A percentile compares a stretch with the other conserved stretches of the same genome.
Evolutionary conservation across 495 filamentous ascomycete species (phyloP).

Genomic region (Xylaria cubensis): DNA sequence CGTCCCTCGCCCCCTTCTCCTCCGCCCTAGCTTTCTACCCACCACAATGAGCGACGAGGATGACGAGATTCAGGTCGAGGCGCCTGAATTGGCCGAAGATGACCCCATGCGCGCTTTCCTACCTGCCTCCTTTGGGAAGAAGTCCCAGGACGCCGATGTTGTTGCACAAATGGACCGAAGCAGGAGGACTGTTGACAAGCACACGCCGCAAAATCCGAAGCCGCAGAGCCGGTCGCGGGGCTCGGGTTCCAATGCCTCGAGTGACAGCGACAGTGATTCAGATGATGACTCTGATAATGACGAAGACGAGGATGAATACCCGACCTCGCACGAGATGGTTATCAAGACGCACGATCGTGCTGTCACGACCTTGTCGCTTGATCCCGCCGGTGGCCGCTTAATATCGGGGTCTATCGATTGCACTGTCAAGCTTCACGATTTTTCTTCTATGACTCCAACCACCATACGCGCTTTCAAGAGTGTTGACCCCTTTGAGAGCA

Average conservation of each 20-base stretch:
- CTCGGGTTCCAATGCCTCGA: slow-evolving; percentile 50
- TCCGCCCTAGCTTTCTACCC: background rate
- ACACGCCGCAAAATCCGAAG: slow-evolving; percentile 30
- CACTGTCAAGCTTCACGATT: slow-evolving; percentile 91
- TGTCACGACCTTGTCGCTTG: slow-evolving; percentile 81
- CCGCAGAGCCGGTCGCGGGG: slow-evolving; percentile 32
- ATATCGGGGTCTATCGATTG: slow-evolving; percentile 91
- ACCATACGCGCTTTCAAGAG: slow-evolving; percentile 92
- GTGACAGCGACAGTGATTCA: slow-evolving; percentile 58
- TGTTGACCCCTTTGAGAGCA: slow-evolving; percentile 82
- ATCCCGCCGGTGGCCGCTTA: slow-evolving; percentile 83
- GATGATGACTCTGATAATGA: slow-evolving; percentile 65
- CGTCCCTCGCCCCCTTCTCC: background rate
- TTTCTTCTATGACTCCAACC: slow-evolving; percentile 92
- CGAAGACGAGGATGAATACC: slow-evolving; percentile 89
- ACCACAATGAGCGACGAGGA: slow-evolving; percentile 61
- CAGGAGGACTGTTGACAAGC: slow-evolving; percentile 60
- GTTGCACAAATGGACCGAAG: slow-evolving; percentile 79
- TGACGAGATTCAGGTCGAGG: slow-evolving; percentile 66
- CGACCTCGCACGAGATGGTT: slow-evolving; percentile 89
- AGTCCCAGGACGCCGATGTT: slow-evolving; percentile 72
- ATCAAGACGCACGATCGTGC: slow-evolving; percentile 92
- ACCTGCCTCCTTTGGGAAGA: slow-evolving; percentile 87
- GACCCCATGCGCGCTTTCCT: slow-evolving; percentile 84
- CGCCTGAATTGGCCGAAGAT: slow-evolving; percentile 58